Evolutionary conservation across 352 stramenopile species (phyloP).

Genomic region (Achlya hypogyna): DNA sequence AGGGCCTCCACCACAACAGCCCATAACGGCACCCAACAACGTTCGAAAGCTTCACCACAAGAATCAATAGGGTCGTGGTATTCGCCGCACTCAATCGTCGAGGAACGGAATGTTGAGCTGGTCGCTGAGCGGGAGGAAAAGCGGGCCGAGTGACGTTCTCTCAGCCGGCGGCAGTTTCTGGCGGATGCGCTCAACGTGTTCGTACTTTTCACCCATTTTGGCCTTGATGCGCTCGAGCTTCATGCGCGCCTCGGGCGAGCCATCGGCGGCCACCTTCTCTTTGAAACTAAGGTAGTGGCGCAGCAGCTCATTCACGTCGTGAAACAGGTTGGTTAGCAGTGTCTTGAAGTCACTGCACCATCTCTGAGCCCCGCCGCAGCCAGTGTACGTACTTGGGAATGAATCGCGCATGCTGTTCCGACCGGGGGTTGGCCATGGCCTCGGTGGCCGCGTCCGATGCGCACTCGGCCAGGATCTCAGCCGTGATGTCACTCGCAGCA

Average conservation of each 20-base stretch:
- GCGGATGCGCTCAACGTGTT: conserved; percentile 74
- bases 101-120: conserved; percentile 78
- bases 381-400: conserved; percentile 12
- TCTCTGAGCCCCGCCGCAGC: too few species aligned
- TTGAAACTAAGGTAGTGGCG: conserved; percentile 75
- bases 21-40: too few species aligned
- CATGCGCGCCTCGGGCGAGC: conserved; percentile 42
- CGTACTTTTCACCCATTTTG: conserved; percentile 83
- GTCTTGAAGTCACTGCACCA: conserved; percentile 66
- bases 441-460: neutral
- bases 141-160: conserved; percentile 66
- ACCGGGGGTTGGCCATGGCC: neutral
- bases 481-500: neutral
- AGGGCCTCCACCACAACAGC: too few species aligned
- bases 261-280: conserved; percentile 47
- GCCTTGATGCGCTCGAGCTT: conserved; percentile 82
- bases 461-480: neutral
- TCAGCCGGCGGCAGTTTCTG: conserved; percentile 71
- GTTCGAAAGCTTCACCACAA: too few species aligned
- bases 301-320: conserved; percentile 74
- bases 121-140: conserved; percentile 80
- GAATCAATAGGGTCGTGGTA: too few species aligned
- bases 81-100: conserved; percentile 12
- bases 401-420: neutral
- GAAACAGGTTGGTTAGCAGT: conserved; percentile 78